phyloP scores from a whole-genome alignment of 192 early-diverging fungal genomes.

The Entomortierella beljakovae region DNA sequence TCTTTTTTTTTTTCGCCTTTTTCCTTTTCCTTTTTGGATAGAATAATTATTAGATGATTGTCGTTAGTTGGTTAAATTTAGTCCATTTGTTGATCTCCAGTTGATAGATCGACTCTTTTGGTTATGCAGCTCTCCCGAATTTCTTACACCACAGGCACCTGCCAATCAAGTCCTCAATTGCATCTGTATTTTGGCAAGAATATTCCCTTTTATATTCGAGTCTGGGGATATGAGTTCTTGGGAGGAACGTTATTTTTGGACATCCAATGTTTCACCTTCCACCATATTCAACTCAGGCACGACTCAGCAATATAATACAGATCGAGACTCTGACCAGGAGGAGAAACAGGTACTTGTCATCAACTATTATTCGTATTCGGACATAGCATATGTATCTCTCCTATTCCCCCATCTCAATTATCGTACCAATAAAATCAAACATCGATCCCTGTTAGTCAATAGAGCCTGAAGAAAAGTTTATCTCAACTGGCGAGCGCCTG shows the following conservation, averaged over 20 bases:
- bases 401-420: no score
- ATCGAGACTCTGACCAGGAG: no score
- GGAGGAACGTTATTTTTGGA: constrained; percentile 78
- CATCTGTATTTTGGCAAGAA: constrained; percentile 82
- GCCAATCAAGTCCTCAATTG: constrained; percentile 82
- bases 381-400: no score
- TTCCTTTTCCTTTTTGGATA: no score
- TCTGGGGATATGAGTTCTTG: constrained; percentile 54
- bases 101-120: constrained; percentile 63
- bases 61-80: no score
- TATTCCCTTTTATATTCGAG: constrained; percentile 91
- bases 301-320: no score
- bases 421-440: neutral
- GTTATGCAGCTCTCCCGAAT: constrained; percentile 62
- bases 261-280: no score
- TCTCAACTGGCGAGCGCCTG: constrained; percentile 64
- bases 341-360: no score
- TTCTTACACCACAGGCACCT: constrained; percentile 63
- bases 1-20: no score
- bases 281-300: neutral
- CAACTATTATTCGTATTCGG: no score
- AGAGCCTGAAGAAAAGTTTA: constrained; percentile 12
- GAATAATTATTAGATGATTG: no score
- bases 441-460: neutral
- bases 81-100: no score